Evolutionary conservation across 2,329 filamentous ascomycete species (phyloP).

Genomic region (Trichoderma atroviride): DNA sequence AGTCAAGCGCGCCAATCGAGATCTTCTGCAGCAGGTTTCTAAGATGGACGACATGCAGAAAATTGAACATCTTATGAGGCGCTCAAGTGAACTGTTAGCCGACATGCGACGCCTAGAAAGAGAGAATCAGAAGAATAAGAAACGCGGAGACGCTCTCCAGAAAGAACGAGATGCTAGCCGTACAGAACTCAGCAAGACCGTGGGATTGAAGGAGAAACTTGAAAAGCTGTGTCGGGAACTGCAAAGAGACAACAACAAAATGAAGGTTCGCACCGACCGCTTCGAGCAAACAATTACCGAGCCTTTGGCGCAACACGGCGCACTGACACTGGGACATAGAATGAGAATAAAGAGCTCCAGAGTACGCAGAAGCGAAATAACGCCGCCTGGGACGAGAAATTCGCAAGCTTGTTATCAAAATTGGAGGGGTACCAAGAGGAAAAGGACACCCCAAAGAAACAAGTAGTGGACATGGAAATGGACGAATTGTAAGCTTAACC

Average conservation of each 20-base stretch:
- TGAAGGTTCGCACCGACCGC: conserved; percentile 67
- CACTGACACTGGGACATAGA: conserved; percentile 51
- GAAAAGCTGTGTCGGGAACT: conserved; percentile 95
- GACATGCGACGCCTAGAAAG: conserved; percentile 96
- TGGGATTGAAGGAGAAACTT: conserved; percentile 90
- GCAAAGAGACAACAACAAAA: conserved; percentile 95
- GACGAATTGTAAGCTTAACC: conserved; percentile 74
- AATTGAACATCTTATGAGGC: conserved; percentile 86
- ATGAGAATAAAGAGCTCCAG: conserved; percentile 90
- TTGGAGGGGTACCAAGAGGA: conserved; percentile 87
- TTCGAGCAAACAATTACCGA: not conserved
- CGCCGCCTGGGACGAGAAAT: conserved; percentile 80
- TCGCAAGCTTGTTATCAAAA: conserved; percentile 77
- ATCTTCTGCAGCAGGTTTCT: conserved; percentile 82
- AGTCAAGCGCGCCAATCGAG: conserved; percentile 90
- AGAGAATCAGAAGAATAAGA: conserved; percentile 94
- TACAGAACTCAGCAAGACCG: conserved; percentile 86
- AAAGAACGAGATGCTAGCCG: conserved; percentile 94
- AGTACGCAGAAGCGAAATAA: conserved; percentile 83
- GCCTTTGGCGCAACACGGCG: conserved; percentile 2
- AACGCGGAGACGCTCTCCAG: conserved; percentile 88
- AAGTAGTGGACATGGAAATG: conserved; percentile 80
- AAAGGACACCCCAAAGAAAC: conserved; percentile 79
- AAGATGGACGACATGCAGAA: conserved; percentile 92
- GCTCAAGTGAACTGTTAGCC: conserved; percentile 85